Base-by-base conservation (phyloP, 2,329 filamentous ascomycete species). In the Lecanicillium sp. region DNA sequence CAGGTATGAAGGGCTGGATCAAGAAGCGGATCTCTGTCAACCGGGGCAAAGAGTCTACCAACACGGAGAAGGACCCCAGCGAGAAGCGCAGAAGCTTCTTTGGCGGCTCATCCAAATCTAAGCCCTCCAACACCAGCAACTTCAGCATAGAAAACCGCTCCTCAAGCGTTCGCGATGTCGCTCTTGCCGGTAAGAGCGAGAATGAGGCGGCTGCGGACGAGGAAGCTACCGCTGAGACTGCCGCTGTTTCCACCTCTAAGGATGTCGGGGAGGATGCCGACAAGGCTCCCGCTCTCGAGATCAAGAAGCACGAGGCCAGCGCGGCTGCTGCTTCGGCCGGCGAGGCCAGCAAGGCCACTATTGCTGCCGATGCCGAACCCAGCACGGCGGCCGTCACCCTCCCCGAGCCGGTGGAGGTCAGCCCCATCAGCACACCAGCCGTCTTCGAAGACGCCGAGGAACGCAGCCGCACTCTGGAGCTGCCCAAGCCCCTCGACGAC, bases 1-100 rank as follows among this genome's bases (percentile, higher is more conserved):
- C 64, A 42, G 71, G 69, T 51, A 70, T 78, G 36, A 78, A 71
- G 54, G 70, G 67, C 32, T 81, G 78, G 78, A 66, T 81, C 46
- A 79, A 74, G 59, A 74, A 71, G 20, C 74, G 71, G 5, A 74
- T 81, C 51, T 70, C 44, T 12, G 30, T 36, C 37, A 24, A 68
- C 0, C 65, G 67, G 5, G 62, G 68, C 8, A 72, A 70, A 48
- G 67, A 69, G 10, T 61, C 68, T 1, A 58, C 57, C 14, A 59
- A 65, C 4, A 29, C 37, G 14, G 47, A 46, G 26, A 52, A 51
- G 19, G 48, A 50, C 17, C 46, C 50, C 20, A 40, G 54, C 6
- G 53, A 53, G n/a, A 66, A 66, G 56, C 57, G 58, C 40, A 64
- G 61, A 48, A 62, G 67, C 20, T 79, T 80, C 52, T 58, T 79